A percentile compares a stretch with the other conserved stretches of the same genome.
These are phyloP conservation scores for Epichloe bromicola DNA, from an alignment of 2,329 filamentous ascomycete species.

Conservation along the genomic window DNA sequence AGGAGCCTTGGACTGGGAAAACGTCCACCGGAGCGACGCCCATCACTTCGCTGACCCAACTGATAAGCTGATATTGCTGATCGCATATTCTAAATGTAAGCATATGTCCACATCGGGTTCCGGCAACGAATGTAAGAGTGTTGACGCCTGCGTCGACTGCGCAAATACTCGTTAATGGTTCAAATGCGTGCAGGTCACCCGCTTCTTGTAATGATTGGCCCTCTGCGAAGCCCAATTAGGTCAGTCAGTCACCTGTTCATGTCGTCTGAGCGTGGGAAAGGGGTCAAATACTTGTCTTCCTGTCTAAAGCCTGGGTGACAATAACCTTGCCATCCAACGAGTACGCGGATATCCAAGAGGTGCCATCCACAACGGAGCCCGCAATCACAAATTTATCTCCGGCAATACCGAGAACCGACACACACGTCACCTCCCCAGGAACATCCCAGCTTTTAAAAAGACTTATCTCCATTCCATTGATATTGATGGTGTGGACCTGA, in stretches of 20 bases:
- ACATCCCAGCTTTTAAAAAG: constrained; percentile 20
- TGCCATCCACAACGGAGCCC: constrained; percentile 20
- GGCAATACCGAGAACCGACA: constrained; percentile 22
- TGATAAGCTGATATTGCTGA: constrained; percentile 11
- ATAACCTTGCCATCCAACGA: constrained; percentile 14
- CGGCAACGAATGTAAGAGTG: constrained; percentile 25
- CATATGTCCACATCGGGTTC: constrained; percentile 40
- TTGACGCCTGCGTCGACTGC: constrained; percentile 15
- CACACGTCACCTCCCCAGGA: constrained; percentile 36
- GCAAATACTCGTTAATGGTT: constrained; percentile 35
- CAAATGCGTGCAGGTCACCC: constrained; percentile 9
- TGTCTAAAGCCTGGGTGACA: constrained; percentile 6
- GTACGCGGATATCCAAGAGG: constrained; percentile 22
- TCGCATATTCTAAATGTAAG: constrained; percentile 23
- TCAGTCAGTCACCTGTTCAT: not conserved
- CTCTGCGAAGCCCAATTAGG: not conserved
- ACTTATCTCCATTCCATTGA: constrained; percentile 21
- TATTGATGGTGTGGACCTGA: constrained; percentile 25
- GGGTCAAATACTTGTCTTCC: not conserved
- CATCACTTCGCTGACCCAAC: constrained; percentile 20
- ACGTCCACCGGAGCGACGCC: constrained; percentile 24
- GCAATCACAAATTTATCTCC: constrained; percentile 18
- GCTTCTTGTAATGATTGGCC: not conserved
- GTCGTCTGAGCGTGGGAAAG: not conserved
- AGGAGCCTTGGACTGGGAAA: constrained; percentile 14